Conservation (phyloP, 441 rosid genomes). For the Jatropha podagrica region DNA sequence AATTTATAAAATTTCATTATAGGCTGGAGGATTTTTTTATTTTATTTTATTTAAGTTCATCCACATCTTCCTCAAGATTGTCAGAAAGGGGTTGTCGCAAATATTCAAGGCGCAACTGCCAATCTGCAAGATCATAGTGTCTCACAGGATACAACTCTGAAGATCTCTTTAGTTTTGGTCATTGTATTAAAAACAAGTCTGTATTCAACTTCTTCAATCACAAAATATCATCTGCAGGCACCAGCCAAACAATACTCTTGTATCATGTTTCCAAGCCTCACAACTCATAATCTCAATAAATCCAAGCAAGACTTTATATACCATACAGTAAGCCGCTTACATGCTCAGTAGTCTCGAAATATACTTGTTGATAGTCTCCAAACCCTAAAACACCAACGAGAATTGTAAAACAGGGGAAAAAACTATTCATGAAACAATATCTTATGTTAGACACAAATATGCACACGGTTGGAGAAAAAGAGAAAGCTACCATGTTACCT, state of each 20-base stretch:
- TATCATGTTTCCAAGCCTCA: not conserved
- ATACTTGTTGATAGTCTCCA: too few relatives aligned
- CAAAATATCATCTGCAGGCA: not conserved
- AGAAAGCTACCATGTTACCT: not conserved
- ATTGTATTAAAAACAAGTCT: not conserved
- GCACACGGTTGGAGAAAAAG: not conserved
- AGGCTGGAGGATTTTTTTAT: too few relatives aligned
- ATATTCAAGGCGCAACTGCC: not conserved
- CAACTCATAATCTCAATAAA: not conserved
- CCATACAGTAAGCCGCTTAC: not conserved
- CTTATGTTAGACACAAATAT: not conserved
- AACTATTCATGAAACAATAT: not conserved
- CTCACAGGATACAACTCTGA: not conserved
- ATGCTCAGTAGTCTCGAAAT: not conserved
- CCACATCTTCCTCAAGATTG: not conserved
- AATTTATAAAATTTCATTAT: too few relatives aligned
- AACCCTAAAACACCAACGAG: conserved; percentile 1
- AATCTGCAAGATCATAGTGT: not conserved
- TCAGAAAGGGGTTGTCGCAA: not conserved
- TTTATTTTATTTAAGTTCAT: not conserved
- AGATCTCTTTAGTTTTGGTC: not conserved
- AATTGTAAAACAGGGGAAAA: not conserved
- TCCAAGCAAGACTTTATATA: not conserved
- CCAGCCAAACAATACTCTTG: not conserved
- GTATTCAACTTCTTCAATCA: not conserved